Base-by-base conservation (phyloP, 768 basidiomycete species). In the Dioszegia hungarica region DNA sequence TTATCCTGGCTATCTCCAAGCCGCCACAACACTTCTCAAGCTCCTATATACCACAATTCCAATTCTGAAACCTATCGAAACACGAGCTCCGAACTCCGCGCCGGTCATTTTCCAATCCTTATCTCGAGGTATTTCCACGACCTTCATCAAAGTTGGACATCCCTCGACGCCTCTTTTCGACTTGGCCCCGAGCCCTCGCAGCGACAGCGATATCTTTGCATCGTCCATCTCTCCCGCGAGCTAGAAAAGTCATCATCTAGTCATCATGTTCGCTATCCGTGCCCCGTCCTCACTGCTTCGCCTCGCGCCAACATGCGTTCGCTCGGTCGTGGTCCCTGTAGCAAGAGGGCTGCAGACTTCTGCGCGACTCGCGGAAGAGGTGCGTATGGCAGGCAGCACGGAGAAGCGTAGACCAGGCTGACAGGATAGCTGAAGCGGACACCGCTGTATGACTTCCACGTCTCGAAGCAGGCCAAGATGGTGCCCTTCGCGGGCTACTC, bases 401-500 rank as follows among this genome's bases (percentile, higher is more conserved):
- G 14, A 20, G 11, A 6, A 12, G 22, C 14, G 29, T 19, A 19
- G 40, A n/a, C 38, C 24, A 27, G 33, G 27, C 43, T 50, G 19
- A 31, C 20, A 15, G 3, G 5, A 10, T 22, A 61, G 59, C 54
- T 55, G 15, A 49, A 61, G 33, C 38, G 50, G 68, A 97, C 92
- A 0, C 83, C 84, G 0, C 80, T 98, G 3, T 90, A 93, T 67
- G 89, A 92, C 70, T 93, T 92, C 72, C 93, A 99, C 73, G 73
- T 89, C 43, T 74, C 61, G 22, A 56, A 84, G 59, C 80, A 88
- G 74, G 94, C 87, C 1, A 93, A 93, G 77, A 92, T 98, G 90
- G 91, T 95, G 0, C 86, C 90, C 0, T 99, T 97, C 76, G 95
- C 90, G 2, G 94, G 94, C 5, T 98, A 85, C 76, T 83, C 84